Evolutionary conservation across 176 grass and related monocot species (phyloP).

Genomic region (Cymbopogon citratus): DNA sequence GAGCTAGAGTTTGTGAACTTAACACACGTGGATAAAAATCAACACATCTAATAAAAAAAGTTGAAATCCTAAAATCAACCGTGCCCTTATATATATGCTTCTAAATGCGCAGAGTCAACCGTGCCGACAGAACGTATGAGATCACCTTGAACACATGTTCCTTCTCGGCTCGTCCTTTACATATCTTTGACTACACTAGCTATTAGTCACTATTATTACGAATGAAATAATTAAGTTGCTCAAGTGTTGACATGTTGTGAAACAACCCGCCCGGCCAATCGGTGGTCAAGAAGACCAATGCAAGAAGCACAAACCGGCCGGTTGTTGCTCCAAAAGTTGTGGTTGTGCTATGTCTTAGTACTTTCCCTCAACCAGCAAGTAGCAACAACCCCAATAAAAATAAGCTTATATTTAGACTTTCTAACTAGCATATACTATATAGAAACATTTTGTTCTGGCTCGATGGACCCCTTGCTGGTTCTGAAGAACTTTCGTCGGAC

Average conservation of each 20-base stretch:
- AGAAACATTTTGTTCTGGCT: not conserved
- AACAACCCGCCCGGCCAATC: not conserved
- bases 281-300: not conserved
- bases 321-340: slow-evolving; percentile 8
- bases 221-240: not conserved
- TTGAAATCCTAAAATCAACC: too few relatives aligned
- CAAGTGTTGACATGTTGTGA: not conserved
- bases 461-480: not conserved
- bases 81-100: not conserved
- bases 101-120: not conserved
- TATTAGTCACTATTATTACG: not conserved
- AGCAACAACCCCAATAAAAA: not conserved
- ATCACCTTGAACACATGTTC: not conserved
- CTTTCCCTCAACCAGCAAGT: not conserved
- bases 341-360: not conserved
- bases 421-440: not conserved
- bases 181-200: not conserved
- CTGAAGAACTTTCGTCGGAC: slow-evolving; percentile 1
- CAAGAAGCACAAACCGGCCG: not conserved
- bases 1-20: too few relatives aligned
- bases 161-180: not conserved
- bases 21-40: too few relatives aligned
- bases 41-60: too few relatives aligned
- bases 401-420: not conserved
- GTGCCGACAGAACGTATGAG: not conserved